Evolutionary conservation across 352 stramenopile species (phyloP).

Genomic region (Aphanomyces euteiches): DNA sequence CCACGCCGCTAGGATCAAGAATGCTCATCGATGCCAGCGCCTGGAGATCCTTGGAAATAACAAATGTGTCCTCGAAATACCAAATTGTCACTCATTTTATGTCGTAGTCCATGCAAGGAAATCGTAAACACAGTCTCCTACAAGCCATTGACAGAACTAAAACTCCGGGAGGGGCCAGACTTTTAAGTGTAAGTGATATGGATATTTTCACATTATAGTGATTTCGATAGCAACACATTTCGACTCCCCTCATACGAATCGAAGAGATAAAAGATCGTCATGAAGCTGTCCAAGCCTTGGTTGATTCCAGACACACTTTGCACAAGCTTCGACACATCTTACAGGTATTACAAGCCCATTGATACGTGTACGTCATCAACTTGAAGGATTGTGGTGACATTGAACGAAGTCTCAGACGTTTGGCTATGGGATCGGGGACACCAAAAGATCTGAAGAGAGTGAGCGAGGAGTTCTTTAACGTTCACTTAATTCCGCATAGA

Average conservation of each 20-base stretch:
- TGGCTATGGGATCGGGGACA: conserved; percentile 54
- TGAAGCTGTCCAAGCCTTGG: conserved; percentile 55
- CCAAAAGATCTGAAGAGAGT: conserved; percentile 58
- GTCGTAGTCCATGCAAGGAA: conserved; percentile 47
- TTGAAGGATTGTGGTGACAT: conserved; percentile 62
- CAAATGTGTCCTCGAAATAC: conserved; percentile 37
- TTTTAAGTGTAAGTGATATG: conserved; percentile 48
- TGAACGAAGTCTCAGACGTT: conserved; percentile 61
- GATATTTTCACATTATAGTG: neutral
- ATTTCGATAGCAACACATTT: conserved; percentile 48
- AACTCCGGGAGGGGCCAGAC: conserved; percentile 56
- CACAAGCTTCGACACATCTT: conserved; percentile 36
- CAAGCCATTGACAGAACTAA: conserved; percentile 62
- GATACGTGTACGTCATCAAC: conserved; percentile 6
- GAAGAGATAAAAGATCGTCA: conserved; percentile 45
- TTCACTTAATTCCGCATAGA: conserved; percentile 3
- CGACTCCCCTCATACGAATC: conserved; percentile 60
- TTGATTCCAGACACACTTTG: conserved; percentile 41
- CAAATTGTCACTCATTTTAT: no score
- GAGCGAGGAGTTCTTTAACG: no score
- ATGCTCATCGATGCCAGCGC: conserved; percentile 79
- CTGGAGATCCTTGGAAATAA: conserved; percentile 66
- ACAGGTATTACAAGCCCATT: neutral
- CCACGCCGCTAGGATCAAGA: conserved; percentile 54
- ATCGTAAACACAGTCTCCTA: conserved; percentile 48